Conservation (phyloP, 2,329 filamentous ascomycete genomes). For the Beauveria rudraprayagi region DNA sequence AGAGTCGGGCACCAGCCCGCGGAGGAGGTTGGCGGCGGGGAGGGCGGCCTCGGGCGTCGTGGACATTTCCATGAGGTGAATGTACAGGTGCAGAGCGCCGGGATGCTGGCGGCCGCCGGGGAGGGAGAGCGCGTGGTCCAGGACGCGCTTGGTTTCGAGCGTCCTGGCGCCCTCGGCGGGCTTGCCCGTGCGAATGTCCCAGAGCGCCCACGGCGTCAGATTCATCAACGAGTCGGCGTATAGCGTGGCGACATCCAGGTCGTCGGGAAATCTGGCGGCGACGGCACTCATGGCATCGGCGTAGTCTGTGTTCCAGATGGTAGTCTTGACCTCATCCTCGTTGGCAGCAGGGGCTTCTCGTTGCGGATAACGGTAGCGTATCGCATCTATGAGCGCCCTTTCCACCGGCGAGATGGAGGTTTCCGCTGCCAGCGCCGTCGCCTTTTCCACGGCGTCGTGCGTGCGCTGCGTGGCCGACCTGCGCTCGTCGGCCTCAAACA, state of each 20-base stretch:
- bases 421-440: slow-evolving; percentile 16
- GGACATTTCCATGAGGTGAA: slow-evolving; percentile 69
- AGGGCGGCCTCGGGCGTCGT: slow-evolving; percentile 50
- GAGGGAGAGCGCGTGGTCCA: slow-evolving; percentile 40
- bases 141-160: slow-evolving; percentile 24
- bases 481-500: slow-evolving; percentile 57
- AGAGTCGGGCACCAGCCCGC: slow-evolving; percentile 53
- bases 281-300: slow-evolving; percentile 33
- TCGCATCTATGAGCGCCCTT: slow-evolving; percentile 52
- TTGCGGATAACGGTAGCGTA: slow-evolving; percentile 52
- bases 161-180: slow-evolving; percentile 25
- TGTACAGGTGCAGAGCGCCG: slow-evolving; percentile 66
- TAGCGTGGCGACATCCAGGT: slow-evolving; percentile 30
- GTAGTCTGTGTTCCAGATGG: slow-evolving; percentile 28
- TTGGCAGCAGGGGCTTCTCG: slow-evolving; percentile 24
- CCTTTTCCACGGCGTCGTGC: slow-evolving; percentile 22
- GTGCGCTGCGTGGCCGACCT: slow-evolving; percentile 34
- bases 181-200: slow-evolving; percentile 29
- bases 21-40: slow-evolving; percentile 49
- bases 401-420: slow-evolving; percentile 32
- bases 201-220: slow-evolving; percentile 38
- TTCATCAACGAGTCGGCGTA: slow-evolving; percentile 41
- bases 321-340: slow-evolving; percentile 37
- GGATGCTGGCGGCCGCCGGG: slow-evolving; percentile 45
- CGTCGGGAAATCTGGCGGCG: slow-evolving; percentile 28